Percentiles rank a stretch among this genome's conserved stretches.
phyloP scores from a whole-genome alignment of 257 asterid species.

The Capsicum chinense region DNA sequence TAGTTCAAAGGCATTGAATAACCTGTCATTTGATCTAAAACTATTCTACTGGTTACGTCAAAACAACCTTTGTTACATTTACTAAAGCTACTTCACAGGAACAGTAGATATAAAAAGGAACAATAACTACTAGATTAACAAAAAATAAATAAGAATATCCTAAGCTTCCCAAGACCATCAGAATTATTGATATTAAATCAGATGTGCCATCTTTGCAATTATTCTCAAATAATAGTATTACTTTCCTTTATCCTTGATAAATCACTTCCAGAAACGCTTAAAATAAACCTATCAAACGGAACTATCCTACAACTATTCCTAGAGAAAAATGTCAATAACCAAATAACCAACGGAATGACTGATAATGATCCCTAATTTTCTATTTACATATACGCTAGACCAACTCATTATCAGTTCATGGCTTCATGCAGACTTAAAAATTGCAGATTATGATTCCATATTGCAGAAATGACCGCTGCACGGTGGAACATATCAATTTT shows the following conservation, averaged over 20 bases:
- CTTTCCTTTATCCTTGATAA: neutral
- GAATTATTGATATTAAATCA: neutral
- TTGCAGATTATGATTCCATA: neutral
- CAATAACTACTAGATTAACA: neutral
- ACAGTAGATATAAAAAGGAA: neutral
- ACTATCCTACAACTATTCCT: neutral
- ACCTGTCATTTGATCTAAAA: neutral
- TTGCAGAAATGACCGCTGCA: neutral
- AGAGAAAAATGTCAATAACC: neutral
- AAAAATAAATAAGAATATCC: neutral
- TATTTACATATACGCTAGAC: neutral
- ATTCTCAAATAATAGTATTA: neutral
- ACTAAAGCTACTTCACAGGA: slow-evolving; percentile 22
- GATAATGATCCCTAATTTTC: neutral
- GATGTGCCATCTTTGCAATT: neutral
- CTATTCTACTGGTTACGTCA: neutral
- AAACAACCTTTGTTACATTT: neutral
- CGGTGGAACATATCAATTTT: neutral
- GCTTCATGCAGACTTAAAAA: neutral
- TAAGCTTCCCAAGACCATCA: slow-evolving; percentile 3
- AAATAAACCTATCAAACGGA: neutral
- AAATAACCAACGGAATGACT: neutral
- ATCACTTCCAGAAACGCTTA: neutral
- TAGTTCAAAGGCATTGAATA: slow-evolving; percentile 17
- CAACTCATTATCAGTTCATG: neutral